Evolutionary conservation across 805 yeast species (phyloP), one percentile per base, ranked within the genome.

Genomic region (Clavispora santaluciae): DNA sequence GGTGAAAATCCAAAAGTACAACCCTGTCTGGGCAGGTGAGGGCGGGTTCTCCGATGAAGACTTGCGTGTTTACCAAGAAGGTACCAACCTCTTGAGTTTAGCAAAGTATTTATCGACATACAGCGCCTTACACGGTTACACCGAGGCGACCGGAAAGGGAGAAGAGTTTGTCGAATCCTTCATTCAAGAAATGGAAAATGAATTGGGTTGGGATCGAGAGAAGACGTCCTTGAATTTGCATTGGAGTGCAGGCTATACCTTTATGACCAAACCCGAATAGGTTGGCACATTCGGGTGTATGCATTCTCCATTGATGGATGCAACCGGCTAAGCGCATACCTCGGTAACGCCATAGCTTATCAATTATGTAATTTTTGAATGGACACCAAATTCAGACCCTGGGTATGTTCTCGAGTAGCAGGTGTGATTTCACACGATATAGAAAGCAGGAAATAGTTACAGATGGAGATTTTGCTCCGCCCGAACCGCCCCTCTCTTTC

Each of bases 91-190:
- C 25, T 57, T 50, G 4, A 77, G 68, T 5, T 79, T 73, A 48
- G 57, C 66, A 3, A 59, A 68, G 15, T 85, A 86, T 56, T 54
- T 83, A 18, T 60, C 66, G n/a, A 85, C 95, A 0, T 83, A 81
- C 73, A 83, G 93, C 53, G 74, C 86, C 2, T 78, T 74, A 56
- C 86, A 81, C 59, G 67, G 64, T 31, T 83, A 79, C 75, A 60
- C 63, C 36, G 62, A 63, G 15, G 60, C 55, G 1, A 64, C 72
- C 6, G 64, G 67, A 1, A 51, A 49, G 22, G 65, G 64, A 5
- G 50, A 59, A 1, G 61, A 66, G 31, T 59, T 72, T 11, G 61
- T 69, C 15, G 63, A 63, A 38, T 43, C 59, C 34, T 61, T 66
- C 35, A 40, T 63, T 25, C 39, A 50, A 1, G 66, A 64, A 11